Evolutionary conservation across 2,329 filamentous ascomycete species (phyloP), one percentile per base, ranked within the genome.

Genomic region (Cladobotryum mycophilum): DNA sequence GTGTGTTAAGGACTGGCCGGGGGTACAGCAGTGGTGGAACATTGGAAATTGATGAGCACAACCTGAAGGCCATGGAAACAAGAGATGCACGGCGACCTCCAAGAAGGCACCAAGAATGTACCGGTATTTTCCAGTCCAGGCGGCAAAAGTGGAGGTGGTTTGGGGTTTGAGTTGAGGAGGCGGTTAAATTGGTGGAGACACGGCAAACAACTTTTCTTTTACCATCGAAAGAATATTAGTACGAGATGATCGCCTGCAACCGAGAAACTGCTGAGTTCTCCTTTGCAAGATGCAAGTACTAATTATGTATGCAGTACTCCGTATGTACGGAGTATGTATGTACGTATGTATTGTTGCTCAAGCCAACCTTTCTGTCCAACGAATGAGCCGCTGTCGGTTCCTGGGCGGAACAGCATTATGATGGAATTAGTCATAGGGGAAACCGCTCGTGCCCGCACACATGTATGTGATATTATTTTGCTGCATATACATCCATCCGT

Each of bases 181-280:
- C 49, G 49, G 49, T 51, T 51, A 51, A 47, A 44, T 47, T 45
- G 34, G 49, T 51, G 49, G 49, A 30, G 49, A 47, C 48, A 38
- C 36, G 36, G 25, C 34, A 25, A 30, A 30, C 25, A 30, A 30
- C 25, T 30, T 30, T 30, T 30, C 9, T 7, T 25, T 25, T 30
- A 30, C 25, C 25, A 30, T 3, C 25, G 25, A 30, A 2, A 11
- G 25, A 30, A 30, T 30, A 30, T 30, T 30, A 30, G 25, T 14
- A 38, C 14, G 36, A n/a, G 36, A 38, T 38, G 36, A 38, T 38
- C 14, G 36, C 36, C 17, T 17, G 36, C 17, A 38, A 17, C 36
- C 36, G 36, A 38, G 36, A 38, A 12, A 38, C 36, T 38, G 36
- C 36, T 38, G 36, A 38, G 13, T 6, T 38, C 14, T 12, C 17